Conservation (phyloP, 345 rosid species). For the Heritiera littoralis region DNA sequence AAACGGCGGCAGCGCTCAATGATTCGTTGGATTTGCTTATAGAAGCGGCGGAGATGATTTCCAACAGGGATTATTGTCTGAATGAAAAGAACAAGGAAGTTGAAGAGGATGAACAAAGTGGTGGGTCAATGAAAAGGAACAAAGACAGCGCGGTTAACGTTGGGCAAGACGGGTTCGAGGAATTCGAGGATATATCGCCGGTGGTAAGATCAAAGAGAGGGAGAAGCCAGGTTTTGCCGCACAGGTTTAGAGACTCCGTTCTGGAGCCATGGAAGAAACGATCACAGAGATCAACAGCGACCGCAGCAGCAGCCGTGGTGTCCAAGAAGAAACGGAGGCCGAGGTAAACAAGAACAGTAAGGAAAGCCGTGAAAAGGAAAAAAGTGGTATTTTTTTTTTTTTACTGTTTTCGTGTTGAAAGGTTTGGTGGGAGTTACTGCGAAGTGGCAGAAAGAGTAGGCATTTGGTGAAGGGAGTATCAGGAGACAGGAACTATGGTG, state of each 20-base stretch:
- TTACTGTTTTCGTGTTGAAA: conserved; percentile 3
- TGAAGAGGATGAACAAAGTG: neutral
- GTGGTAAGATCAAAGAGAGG: conserved; percentile 47
- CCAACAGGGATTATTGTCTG: conserved; percentile 16
- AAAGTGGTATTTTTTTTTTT: neutral
- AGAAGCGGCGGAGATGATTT: conserved; percentile 45
- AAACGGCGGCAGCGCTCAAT: conserved; percentile 4
- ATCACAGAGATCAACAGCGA: conserved; percentile 18
- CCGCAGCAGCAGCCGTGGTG: conserved; percentile 5
- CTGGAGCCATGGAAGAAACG: conserved; percentile 37
- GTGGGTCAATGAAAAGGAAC: conserved; percentile 5
- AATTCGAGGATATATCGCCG: conserved; percentile 21
- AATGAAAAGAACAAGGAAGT: neutral
- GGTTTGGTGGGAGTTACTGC: neutral
- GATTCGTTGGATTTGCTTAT: conserved; percentile 36
- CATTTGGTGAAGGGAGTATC: neutral
- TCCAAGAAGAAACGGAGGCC: conserved; percentile 21
- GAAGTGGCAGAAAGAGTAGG: neutral
- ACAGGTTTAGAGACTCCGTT: conserved; percentile 48
- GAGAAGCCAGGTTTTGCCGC: conserved; percentile 45
- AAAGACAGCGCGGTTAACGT: conserved; percentile 3
- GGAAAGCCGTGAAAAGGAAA: neutral
- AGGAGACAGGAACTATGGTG: neutral
- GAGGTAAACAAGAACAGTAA: neutral
- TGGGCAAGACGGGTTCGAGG: conserved; percentile 15